phyloP scores from a whole-genome alignment of 305 asterid species.

The Solanum hybrid region DNA sequence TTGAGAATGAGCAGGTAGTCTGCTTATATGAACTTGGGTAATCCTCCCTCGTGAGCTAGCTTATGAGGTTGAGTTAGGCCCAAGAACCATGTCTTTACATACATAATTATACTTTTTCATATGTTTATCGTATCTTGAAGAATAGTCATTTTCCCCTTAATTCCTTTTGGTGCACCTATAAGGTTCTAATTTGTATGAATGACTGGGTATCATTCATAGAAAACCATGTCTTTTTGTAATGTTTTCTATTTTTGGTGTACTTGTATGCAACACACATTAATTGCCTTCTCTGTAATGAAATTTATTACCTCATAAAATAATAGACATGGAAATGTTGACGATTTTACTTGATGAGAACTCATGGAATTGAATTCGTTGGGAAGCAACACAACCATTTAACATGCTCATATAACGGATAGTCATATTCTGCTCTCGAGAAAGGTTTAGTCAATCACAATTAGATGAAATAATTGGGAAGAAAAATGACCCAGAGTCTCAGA shows the following conservation, averaged over 20 bases:
- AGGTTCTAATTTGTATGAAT: too few species aligned
- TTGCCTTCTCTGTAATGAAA: neutral
- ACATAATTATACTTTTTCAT: too few species aligned
- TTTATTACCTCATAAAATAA: neutral
- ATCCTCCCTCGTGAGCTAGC: too few species aligned
- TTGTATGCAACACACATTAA: neutral
- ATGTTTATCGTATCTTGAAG: neutral
- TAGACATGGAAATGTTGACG: neutral
- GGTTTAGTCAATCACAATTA: too few species aligned
- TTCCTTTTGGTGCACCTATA: neutral
- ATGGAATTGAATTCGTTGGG: neutral
- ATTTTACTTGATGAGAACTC: neutral
- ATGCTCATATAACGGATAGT: neutral
- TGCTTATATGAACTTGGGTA: too few species aligned
- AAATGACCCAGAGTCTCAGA: too few species aligned
- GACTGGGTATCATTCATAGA: too few species aligned
- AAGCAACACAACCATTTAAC: neutral
- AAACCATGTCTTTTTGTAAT: too few species aligned
- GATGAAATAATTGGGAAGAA: too few species aligned
- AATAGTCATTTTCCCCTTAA: neutral
- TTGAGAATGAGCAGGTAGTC: too few species aligned
- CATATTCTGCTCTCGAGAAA: neutral
- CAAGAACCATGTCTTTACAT: neutral
- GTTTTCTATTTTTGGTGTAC: neutral
- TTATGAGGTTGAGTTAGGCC: neutral